Evolutionary conservation across 176 grass and related monocot genomes (phyloP).

Genomic region (Bromus sterilis): DNA sequence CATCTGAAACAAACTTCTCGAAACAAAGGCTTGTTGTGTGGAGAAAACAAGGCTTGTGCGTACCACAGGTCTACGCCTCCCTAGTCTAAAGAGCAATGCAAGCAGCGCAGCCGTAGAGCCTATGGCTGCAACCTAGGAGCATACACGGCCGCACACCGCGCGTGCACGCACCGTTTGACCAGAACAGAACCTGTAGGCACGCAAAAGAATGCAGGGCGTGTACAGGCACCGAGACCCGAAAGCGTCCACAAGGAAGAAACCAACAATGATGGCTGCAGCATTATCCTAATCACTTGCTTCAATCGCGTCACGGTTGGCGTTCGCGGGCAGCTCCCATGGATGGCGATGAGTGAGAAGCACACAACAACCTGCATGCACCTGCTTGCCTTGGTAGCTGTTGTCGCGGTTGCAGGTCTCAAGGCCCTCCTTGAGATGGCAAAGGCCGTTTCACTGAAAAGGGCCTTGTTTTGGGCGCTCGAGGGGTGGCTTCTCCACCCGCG

Average conservation of each 20-base stretch:
- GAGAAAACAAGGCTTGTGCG: background rate
- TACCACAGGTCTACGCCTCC: background rate
- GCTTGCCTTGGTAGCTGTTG: slow-evolving; percentile 31
- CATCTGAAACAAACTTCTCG: background rate
- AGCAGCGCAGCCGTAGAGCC: background rate
- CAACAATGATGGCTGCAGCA: slow-evolving; percentile 13
- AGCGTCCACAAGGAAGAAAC: background rate
- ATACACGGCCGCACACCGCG: background rate
- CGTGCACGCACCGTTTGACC: slow-evolving; percentile 14
- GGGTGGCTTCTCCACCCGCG: slow-evolving; percentile 9
- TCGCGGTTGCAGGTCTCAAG: slow-evolving; percentile 20
- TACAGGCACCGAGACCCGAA: background rate
- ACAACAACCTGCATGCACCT: slow-evolving; percentile 15
- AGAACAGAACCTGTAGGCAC: background rate
- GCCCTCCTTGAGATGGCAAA: slow-evolving; percentile 5
- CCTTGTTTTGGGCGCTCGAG: slow-evolving; percentile 33
- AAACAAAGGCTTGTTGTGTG: slow-evolving; percentile 9
- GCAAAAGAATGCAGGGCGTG: slow-evolving; percentile 12
- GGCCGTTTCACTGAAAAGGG: no score
- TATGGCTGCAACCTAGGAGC: background rate
- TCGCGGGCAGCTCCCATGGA: background rate
- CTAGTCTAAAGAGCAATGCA: background rate
- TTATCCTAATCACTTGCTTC: background rate
- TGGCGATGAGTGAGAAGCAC: background rate
- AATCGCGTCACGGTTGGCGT: background rate